phyloP scores from a whole-genome alignment of 1,284 basidiomycete genomes.

The Ceratobasidium sp. region DNA sequence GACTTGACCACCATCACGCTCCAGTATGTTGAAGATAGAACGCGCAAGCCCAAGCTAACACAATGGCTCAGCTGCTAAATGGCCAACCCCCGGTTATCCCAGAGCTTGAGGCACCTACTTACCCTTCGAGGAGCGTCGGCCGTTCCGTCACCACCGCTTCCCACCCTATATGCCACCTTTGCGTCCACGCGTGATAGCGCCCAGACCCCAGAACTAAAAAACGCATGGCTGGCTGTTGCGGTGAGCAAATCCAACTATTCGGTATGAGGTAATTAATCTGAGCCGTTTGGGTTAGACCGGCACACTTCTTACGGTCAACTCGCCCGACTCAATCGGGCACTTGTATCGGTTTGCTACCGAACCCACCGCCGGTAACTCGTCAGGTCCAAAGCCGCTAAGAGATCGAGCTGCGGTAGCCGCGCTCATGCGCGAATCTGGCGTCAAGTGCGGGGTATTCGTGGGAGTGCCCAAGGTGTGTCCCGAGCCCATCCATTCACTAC shows the following conservation, averaged over 20 bases:
- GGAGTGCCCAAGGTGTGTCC: slow-evolving; percentile 83
- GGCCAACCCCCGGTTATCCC: slow-evolving; percentile 20
- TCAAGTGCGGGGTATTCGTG: slow-evolving; percentile 93
- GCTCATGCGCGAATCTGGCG: slow-evolving; percentile 89
- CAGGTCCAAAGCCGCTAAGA: slow-evolving; percentile 55
- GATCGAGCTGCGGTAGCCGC: slow-evolving; percentile 69
- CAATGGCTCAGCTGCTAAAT: neutral
- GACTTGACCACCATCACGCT: neutral
- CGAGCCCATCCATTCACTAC: neutral
- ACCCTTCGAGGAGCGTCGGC: slow-evolving; percentile 35
- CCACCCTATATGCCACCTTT: slow-evolving; percentile 15
- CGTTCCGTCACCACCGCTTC: slow-evolving; percentile 22
- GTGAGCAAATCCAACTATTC: slow-evolving; percentile 55
- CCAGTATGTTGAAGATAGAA: neutral
- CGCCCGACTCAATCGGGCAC: slow-evolving; percentile 77
- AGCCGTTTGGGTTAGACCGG: slow-evolving; percentile 65
- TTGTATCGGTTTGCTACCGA: slow-evolving; percentile 80
- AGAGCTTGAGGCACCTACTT: slow-evolving; percentile 29
- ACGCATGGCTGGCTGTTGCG: slow-evolving; percentile 78
- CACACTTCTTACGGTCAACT: slow-evolving; percentile 82
- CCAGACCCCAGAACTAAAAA: slow-evolving; percentile 12
- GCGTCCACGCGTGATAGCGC: slow-evolving; percentile 17
- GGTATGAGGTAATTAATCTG: slow-evolving; percentile 33
- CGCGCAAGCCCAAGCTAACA: neutral
- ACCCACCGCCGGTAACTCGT: slow-evolving; percentile 46